These are phyloP conservation scores for Yarrowia sp. DNA, from an alignment of 805 yeast species.

Conservation along the genomic window DNA sequence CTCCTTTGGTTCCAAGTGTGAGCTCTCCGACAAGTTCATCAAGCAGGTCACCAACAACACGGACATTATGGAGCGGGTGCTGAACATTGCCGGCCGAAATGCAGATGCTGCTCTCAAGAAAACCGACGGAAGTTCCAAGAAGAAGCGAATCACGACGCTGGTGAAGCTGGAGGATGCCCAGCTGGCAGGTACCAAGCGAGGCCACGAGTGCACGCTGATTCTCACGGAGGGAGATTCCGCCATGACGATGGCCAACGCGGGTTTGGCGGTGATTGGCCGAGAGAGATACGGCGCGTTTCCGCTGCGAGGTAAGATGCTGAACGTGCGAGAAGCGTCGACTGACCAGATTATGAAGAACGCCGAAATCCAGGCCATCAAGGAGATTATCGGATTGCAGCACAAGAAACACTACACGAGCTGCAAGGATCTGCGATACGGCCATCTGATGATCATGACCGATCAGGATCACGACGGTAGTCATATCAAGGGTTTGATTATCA, in stretches of 20 bases:
- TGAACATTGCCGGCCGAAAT: constrained; percentile 84
- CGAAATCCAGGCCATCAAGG: constrained; percentile 93
- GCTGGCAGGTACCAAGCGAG: constrained; percentile 93
- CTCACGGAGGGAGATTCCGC: constrained; percentile 99
- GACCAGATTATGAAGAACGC: constrained; percentile 92
- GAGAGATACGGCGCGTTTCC: constrained; percentile 96
- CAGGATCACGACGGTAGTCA: constrained; percentile 99
- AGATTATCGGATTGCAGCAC: constrained; percentile 95
- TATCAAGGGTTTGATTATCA: constrained; percentile 93
- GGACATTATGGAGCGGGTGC: constrained; percentile 69
- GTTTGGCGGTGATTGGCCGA: constrained; percentile 92
- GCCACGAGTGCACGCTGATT: constrained; percentile 89
- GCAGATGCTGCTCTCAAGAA: constrained; percentile 87
- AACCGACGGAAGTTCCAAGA: constrained; percentile 78
- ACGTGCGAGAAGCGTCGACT: constrained; percentile 96
- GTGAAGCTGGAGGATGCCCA: constrained; percentile 94
- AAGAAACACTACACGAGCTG: constrained; percentile 80
- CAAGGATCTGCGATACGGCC: constrained; percentile 86
- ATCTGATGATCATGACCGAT: constrained; percentile 98
- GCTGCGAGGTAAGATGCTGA: constrained; percentile 89
- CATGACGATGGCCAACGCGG: constrained; percentile 86
- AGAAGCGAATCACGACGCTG: constrained; percentile 84
- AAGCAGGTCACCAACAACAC: constrained; percentile 70
- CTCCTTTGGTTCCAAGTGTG: constrained; percentile 87
- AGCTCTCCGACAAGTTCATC: constrained; percentile 78